Evolutionary conservation across 768 basidiomycete species (phyloP), one percentile per base, ranked within the genome.

Genomic region (Suillus occidentalis): DNA sequence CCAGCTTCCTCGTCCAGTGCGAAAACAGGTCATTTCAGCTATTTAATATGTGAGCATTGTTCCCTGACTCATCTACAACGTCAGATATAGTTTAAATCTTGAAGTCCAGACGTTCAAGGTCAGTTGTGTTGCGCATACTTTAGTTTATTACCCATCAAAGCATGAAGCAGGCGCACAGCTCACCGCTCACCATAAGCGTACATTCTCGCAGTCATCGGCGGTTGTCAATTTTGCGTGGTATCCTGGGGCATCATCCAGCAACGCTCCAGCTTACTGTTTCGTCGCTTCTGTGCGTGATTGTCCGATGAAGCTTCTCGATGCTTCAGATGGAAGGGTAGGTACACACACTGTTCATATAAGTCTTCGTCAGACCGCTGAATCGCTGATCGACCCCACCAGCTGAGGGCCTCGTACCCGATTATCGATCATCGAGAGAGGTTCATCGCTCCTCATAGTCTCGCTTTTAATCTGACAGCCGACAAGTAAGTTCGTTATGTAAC

Each of bases 401-500:
- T 94, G 22, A 87, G 96, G 20, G 97, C 95, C 0, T 95, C 94
- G 1, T 98, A 99, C 75, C 82, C 83, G 47, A 97, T 98, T 47
- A 85, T 98, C 12, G 95, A 98, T 74, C 96, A 99, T 70, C 82
- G 91, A n/a, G 97, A 98, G 77, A 85, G 95, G 39, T 87, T 93
- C 62, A 81, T 97, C 49, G 95, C 94, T 0, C 95, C 97, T 0
- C 90, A 94, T 62, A 87, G 87, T 68, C 80, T 98, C 65, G 83
- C 89, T 0, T 98, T 97, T 76, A 92, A 92, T 69, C 74, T 82
- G 1, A 77, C 84, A 6, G 87, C 85, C 0, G 80, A 87, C 42
- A 89, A 83, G 95, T 95, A 63, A 62, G 82, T 70, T 25, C 49
- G 57, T 57, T 43, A 40, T 55, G 45, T 6, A 39, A n/a, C 20